Percentiles rank a stretch among this genome's conserved stretches.
phyloP scores from a whole-genome alignment of 306 rosid genomes.

The Geum urbanum region DNA sequence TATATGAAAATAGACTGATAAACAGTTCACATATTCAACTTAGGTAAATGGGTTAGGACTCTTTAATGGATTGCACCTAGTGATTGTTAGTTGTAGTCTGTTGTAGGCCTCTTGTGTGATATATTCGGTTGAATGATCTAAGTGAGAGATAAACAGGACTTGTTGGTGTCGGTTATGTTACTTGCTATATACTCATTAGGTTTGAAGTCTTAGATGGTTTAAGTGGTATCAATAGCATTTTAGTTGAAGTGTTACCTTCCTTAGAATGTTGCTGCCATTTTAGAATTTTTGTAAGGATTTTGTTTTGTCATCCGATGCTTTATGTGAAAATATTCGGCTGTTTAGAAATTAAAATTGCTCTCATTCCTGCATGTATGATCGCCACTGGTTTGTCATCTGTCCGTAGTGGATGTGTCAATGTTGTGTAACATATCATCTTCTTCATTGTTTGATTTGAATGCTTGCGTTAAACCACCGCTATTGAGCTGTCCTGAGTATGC shows the following conservation, averaged over 20 bases:
- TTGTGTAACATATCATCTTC: background rate
- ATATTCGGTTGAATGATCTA: background rate
- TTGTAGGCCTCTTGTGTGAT: background rate
- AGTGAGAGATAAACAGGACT: background rate
- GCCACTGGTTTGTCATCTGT: background rate
- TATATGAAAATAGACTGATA: background rate
- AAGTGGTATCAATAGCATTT: slow-evolving; percentile 2
- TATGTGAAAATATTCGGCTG: background rate
- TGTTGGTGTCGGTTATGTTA: background rate
- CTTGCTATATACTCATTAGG: background rate
- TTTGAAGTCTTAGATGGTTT: slow-evolving; percentile 3
- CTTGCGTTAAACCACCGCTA: background rate
- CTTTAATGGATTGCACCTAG: background rate
- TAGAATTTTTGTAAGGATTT: background rate
- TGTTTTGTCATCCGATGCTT: background rate
- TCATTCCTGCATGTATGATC: background rate
- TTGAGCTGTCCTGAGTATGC: slow-evolving; percentile 13
- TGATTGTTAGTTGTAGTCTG: background rate
- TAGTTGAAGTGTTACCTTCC: slow-evolving; percentile 5
- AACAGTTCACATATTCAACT: background rate
- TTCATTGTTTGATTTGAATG: background rate
- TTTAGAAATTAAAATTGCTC: background rate
- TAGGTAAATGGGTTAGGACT: background rate
- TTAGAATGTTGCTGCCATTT: slow-evolving; percentile 2
- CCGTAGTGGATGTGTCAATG: background rate